Base-by-base conservation (phyloP, 805 yeast genomes). In the Candida anglica region DNA sequence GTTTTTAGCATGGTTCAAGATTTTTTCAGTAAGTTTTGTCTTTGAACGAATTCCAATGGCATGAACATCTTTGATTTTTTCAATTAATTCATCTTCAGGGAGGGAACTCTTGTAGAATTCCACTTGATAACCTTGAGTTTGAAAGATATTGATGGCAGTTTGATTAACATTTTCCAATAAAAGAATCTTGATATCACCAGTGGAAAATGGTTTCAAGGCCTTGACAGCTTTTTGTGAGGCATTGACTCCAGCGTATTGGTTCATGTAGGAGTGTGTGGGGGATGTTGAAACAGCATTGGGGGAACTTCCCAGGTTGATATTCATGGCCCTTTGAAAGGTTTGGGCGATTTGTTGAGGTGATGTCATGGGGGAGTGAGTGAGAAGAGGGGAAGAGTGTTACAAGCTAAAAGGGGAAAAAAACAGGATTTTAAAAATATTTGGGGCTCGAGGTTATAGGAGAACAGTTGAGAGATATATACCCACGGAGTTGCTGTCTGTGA, bases 41-140 rank as follows among this genome's bases (percentile, higher is more conserved):
- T 93, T 93, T 40, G 98, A 93, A 71, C 98, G 86, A 56, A 93
- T 89, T 65, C 98, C 98, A 56, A 93, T 80, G 40, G 96, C 98
- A 58, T 93, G 98, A 33, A 87, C 96, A 49, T 84, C 87, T 54
- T 75, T 75, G 63, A 93, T 91, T 66, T 88, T 89, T 68, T 87
- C 95, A 54, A 93, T 86, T 58, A 93, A 78, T 67, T 88, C 96
- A 7, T 81, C 96, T 64, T 93, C 98, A 16, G 86, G 81, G 50
- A 93, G 68, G 5, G 96, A 86, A 36, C 89, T 69, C 71, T 87
- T 89, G 71, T 81, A 77, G 64, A 86, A 86, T 60, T 93, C 98
- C 34, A 93, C 95, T 69, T 93, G 98, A 71, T 93, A 93, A 39
- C 98, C 98, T 71, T 93, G 97, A 35, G 73, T 73, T 40, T 70